Base-by-base conservation (phyloP, 805 yeast genomes). In the Saccharomycopsis capsularis region DNA sequence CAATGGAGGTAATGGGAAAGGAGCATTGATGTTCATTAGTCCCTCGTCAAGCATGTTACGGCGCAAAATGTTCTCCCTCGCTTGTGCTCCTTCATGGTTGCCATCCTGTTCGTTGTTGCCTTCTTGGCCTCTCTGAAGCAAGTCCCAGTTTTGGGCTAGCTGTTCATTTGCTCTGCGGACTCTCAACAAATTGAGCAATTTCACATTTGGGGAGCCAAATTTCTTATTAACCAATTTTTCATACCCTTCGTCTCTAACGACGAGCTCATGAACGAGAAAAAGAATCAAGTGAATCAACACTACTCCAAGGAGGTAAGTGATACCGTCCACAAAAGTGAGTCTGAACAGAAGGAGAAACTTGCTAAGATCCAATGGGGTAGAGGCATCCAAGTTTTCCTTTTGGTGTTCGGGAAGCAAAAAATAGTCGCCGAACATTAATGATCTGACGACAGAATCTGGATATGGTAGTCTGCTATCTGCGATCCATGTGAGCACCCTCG, bases 181-280 rank as follows among this genome's bases (percentile, higher is more conserved):
- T n/a, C 7, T 27, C 32, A 27, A 27, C 32, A 27, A 27, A 7
- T 27, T 7, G 32, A 27, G 32, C 13, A 27, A 27, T 7, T 27
- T 13, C 13, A 7, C 13, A 39, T 32, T 35, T 42, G 34, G 25
- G 63, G 62, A 72, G 2, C 93, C 93, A 41, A 85, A 75, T 51
- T 73, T 75, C 54, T 70, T 76, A 46, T 72, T 61, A 16, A 84
- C 66, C 60, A 82, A 70, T 58, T 77, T 79, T 25, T 68, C 63
- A 60, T 81, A 82, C 0, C 87, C 88, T 42, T 80, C 79, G 60
- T 85, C 95, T 47, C 79, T 68, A 1, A 78, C 76, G 15, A 84
- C 82, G 78, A 84, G 79, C 56, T 83, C 89, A 59, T 82, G 84
- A 53, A 75, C 79, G 21, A 80, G 67, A 58, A 77, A 75, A 4